These are phyloP conservation scores for Aspergillus sp. DNA, from an alignment of 2,329 filamentous ascomycete species.

Conservation along the genomic window DNA sequence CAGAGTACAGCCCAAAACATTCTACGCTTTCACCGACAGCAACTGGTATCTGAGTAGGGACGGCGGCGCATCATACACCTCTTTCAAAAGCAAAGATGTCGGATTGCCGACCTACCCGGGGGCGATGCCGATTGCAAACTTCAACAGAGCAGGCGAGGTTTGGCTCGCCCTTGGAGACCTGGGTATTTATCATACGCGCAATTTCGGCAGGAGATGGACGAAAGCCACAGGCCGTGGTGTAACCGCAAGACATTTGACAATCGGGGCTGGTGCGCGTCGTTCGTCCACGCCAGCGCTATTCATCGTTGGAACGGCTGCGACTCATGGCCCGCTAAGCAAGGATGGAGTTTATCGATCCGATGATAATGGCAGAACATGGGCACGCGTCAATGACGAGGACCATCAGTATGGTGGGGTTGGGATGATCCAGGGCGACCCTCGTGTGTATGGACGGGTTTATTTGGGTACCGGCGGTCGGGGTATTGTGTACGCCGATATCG, in stretches of 20 bases:
- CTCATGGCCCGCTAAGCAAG: background rate
- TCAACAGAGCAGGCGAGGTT: conserved; percentile 19
- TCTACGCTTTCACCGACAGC: conserved; percentile 19
- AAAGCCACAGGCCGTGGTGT: conserved; percentile 10
- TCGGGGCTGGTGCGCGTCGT: conserved; percentile 12
- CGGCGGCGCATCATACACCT: conserved; percentile 18
- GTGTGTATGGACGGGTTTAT: conserved; percentile 24
- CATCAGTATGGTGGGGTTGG: conserved; percentile 21
- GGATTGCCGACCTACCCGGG: conserved; percentile 15
- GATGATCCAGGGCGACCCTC: conserved; percentile 22
- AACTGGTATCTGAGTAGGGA: conserved; percentile 21
- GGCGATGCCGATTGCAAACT: conserved; percentile 19
- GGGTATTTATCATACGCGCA: conserved; percentile 18
- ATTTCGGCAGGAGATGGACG: conserved; percentile 17
- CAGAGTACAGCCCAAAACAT: conserved; percentile 20
- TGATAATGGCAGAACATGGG: conserved; percentile 20
- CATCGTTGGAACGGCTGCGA: conserved; percentile 9
- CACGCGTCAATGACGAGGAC: conserved; percentile 19
- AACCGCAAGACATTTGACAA: conserved; percentile 9
- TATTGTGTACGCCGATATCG: conserved; percentile 21
- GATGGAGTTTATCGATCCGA: conserved; percentile 22
- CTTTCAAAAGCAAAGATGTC: conserved; percentile 10
- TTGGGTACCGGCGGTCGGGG: conserved; percentile 21
- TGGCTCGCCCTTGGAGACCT: conserved; percentile 20
- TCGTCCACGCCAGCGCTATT: conserved; percentile 11